These are phyloP conservation scores for Oropetium thomaeum DNA, from an alignment of 176 grass and related monocot genomes.

Conservation along the genomic window DNA sequence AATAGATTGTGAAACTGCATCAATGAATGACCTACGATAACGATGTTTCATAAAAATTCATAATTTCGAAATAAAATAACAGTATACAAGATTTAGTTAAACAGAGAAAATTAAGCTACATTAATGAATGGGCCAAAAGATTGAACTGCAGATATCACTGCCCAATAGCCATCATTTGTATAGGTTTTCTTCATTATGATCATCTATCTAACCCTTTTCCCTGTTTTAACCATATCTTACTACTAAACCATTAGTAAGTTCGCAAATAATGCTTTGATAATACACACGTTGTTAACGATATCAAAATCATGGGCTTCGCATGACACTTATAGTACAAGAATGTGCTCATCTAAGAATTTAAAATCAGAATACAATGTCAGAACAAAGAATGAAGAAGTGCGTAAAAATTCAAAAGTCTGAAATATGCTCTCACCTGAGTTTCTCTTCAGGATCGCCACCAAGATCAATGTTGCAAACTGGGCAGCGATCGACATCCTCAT, in stretches of 20 bases:
- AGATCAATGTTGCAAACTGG: slow-evolving; percentile 78
- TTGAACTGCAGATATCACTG: not conserved
- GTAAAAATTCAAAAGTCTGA: not conserved
- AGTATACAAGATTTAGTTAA: not conserved
- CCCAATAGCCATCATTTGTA: not conserved
- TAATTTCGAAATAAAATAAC: not conserved
- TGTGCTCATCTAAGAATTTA: not conserved
- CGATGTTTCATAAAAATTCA: not conserved
- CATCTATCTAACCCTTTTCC: not conserved
- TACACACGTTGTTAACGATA: not conserved
- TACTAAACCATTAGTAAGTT: not conserved
- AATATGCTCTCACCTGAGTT: slow-evolving; percentile 61
- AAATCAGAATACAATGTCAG: not conserved
- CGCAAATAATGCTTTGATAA: not conserved
- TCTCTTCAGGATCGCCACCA: slow-evolving; percentile 75
- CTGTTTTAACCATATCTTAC: not conserved
- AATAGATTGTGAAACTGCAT: not conserved
- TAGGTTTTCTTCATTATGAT: not conserved
- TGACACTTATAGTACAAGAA: not conserved
- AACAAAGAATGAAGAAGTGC: not conserved
- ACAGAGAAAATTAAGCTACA: not conserved
- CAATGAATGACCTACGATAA: slow-evolving; percentile 8
- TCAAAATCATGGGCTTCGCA: not conserved
- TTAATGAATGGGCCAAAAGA: not conserved
- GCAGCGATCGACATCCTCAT: slow-evolving; percentile 62